Percentiles rank a stretch among this genome's conserved stretches.
These are phyloP conservation scores for Graphiopsis chlorocephala DNA, from an alignment of 2,329 filamentous ascomycete species.

Conservation along the genomic window DNA sequence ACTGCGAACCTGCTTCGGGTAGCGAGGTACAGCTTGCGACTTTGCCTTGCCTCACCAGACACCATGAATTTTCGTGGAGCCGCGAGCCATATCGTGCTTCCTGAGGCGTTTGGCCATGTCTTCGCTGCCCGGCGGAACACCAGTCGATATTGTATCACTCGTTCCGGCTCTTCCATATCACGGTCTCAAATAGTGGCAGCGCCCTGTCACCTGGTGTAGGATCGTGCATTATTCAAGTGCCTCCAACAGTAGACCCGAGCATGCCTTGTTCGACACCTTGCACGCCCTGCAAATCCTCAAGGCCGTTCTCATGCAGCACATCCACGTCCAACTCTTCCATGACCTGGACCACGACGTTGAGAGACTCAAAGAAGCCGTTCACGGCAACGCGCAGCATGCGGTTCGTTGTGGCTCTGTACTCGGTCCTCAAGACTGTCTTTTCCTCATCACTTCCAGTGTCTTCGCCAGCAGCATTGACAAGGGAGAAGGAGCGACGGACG, in stretches of 20 bases:
- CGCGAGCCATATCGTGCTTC: background rate
- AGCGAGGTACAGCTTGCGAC: background rate
- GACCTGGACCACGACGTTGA: conserved; percentile 78
- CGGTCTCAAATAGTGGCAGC: background rate
- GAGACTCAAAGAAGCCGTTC: conserved; percentile 91
- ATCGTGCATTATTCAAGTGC: conserved; percentile 2
- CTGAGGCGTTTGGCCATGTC: background rate
- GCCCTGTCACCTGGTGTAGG: background rate
- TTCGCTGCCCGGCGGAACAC: background rate
- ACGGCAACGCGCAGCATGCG: conserved; percentile 95
- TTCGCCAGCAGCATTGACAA: conserved; percentile 35
- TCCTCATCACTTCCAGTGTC: conserved; percentile 31
- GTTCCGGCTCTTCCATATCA: background rate
- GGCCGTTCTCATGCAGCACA: conserved; percentile 57
- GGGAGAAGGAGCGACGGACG: conserved; percentile 68
- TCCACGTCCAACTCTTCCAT: conserved; percentile 90
- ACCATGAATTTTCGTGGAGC: background rate
- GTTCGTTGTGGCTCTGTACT: conserved; percentile 87
- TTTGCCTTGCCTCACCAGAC: background rate
- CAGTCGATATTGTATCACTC: background rate
- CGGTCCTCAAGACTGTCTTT: conserved; percentile 62
- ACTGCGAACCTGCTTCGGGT: background rate
- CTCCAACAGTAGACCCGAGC: conserved; percentile 27
- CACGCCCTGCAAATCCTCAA: conserved; percentile 40
- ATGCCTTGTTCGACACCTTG: conserved; percentile 39